Conservation (phyloP, 2,329 filamentous ascomycete species). For the Fusarium verrucosum region DNA sequence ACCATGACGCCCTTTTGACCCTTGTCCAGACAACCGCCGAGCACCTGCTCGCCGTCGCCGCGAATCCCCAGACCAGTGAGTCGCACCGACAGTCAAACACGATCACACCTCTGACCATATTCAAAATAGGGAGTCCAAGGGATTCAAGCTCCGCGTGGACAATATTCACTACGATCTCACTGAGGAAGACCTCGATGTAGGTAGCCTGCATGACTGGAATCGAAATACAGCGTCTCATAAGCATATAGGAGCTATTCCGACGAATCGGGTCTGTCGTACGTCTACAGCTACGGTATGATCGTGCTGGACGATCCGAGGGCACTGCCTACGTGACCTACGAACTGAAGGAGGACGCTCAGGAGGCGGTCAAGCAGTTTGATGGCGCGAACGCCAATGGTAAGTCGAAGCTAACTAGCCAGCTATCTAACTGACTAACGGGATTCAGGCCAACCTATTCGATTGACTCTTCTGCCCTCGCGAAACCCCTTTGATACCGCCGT, state of each 20-base stretch:
- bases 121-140: constrained; percentile 58
- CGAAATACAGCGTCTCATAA: constrained; percentile 39
- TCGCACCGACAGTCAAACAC: not conserved
- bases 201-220: constrained; percentile 14
- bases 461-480: constrained; percentile 70
- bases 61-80: constrained; percentile 55
- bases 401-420: not conserved
- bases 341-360: constrained; percentile 72
- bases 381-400: constrained; percentile 87
- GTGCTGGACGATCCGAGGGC: constrained; percentile 87
- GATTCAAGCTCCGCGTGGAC: constrained; percentile 81
- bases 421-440: constrained; percentile 7
- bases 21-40: constrained; percentile 51
- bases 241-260: constrained; percentile 76
- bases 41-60: constrained; percentile 55
- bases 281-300: constrained; percentile 82
- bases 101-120: constrained; percentile 31
- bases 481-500: constrained; percentile 67
- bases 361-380: constrained; percentile 82
- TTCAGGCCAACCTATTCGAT: constrained; percentile 78
- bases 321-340: constrained; percentile 86
- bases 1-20: constrained; percentile 36
- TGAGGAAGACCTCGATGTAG: constrained; percentile 81
- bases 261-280: constrained; percentile 77
- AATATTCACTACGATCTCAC: constrained; percentile 94